Conservation (phyloP, 352 stramenopile species). For the Phytophthora meadii region DNA sequence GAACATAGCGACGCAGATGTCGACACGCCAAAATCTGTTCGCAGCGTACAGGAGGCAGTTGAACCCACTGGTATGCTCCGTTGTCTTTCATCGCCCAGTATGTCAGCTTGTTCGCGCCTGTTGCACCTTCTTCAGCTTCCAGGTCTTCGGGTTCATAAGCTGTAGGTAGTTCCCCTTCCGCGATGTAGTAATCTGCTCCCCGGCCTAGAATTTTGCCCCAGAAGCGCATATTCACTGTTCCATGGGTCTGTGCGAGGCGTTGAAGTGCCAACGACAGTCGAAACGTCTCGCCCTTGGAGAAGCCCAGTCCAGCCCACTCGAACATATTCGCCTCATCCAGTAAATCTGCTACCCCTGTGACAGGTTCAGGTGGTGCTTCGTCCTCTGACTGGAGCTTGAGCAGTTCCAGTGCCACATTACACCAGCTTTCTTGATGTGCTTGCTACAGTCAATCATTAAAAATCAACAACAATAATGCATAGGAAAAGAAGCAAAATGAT, state of each 20-base stretch:
- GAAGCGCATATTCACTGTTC: conserved; percentile 80
- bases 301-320: conserved; percentile 79
- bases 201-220: conserved; percentile 89
- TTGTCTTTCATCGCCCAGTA: conserved; percentile 92
- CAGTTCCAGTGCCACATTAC: conserved; percentile 63
- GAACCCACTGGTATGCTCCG: conserved; percentile 81
- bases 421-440: conserved; percentile 69
- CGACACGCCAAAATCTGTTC: conserved; percentile 84
- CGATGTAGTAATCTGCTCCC: conserved; percentile 83
- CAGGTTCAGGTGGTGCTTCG: conserved; percentile 47
- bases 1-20: conserved; percentile 83
- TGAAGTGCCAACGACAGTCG: conserved; percentile 71
- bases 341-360: conserved; percentile 61
- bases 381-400: conserved; percentile 63
- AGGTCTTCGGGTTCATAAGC: conserved; percentile 67
- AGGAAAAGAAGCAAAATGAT: conserved; percentile 1
- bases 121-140: conserved; percentile 68
- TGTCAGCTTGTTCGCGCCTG: conserved; percentile 88
- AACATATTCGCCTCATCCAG: conserved; percentile 88
- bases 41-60: conserved; percentile 77
- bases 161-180: conserved; percentile 71
- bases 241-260: conserved; percentile 58
- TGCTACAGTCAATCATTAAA: conserved; percentile 34
- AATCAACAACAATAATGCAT: not conserved
- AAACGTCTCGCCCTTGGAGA: conserved; percentile 79